Conservation (phyloP, 371 early-diverging fungal species). For the Mucor indicus region DNA sequence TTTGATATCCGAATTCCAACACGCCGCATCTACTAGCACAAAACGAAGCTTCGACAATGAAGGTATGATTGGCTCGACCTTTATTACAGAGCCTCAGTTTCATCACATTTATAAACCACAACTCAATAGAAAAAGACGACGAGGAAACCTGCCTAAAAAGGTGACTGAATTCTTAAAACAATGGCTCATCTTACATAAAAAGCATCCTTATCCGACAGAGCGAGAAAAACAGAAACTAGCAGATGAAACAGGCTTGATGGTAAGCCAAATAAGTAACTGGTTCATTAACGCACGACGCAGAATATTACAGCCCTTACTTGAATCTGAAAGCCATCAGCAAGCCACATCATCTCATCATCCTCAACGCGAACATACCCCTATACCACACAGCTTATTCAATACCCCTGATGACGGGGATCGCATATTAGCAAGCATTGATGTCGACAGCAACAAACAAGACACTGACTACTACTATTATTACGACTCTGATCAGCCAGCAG, state of each 20-base stretch:
- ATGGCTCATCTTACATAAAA: constrained; percentile 77
- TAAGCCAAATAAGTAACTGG: constrained; percentile 88
- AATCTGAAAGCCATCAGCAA: too few relatives aligned
- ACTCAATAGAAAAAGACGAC: constrained; percentile 30
- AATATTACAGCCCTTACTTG: constrained; percentile 51
- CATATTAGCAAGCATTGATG: too few relatives aligned
- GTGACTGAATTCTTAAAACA: constrained; percentile 63
- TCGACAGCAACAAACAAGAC: too few relatives aligned
- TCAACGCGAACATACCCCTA: too few relatives aligned
- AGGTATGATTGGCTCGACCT: not conserved
- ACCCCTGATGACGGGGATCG: too few relatives aligned
- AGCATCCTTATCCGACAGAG: constrained; percentile 83
- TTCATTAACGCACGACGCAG: constrained; percentile 87
- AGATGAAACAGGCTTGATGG: constrained; percentile 61
- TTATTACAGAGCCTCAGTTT: constrained; percentile 14
- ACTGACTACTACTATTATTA: too few relatives aligned
- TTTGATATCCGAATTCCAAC: too few relatives aligned
- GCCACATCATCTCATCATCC: too few relatives aligned
- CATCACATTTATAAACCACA: constrained; percentile 9
- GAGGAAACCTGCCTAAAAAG: constrained; percentile 63
- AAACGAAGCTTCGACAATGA: not conserved
- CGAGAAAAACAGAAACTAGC: constrained; percentile 70
- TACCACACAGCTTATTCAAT: too few relatives aligned
- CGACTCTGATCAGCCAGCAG: too few relatives aligned
- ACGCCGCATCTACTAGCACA: not conserved